phyloP scores from a whole-genome alignment of 768 basidiomycete genomes.

The Boletus pseudopeckii region DNA sequence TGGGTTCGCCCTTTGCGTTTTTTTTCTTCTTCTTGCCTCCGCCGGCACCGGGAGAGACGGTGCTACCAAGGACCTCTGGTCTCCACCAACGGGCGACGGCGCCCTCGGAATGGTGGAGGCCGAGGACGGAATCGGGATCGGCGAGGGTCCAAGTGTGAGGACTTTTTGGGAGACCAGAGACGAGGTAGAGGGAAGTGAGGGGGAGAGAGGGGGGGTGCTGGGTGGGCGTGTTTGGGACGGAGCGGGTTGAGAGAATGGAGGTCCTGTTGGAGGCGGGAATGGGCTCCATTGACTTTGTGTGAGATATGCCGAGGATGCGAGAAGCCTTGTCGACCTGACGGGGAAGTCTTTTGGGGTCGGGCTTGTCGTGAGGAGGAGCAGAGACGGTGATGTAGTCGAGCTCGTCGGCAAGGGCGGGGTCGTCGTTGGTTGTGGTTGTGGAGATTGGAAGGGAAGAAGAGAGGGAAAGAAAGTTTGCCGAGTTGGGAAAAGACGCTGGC shows the following conservation, averaged over 20 bases:
- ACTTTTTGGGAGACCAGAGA: slow-evolving; percentile 84
- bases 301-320: slow-evolving; percentile 70
- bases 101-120: slow-evolving; percentile 78
- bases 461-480: slow-evolving; percentile 12
- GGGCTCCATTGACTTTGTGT: slow-evolving; percentile 79
- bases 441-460: neutral
- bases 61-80: slow-evolving; percentile 87
- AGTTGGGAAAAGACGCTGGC: neutral
- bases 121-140: slow-evolving; percentile 77
- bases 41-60: slow-evolving; percentile 79
- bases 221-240: slow-evolving; percentile 41
- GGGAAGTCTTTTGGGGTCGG: slow-evolving; percentile 33
- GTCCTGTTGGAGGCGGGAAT: slow-evolving; percentile 74
- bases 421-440: slow-evolving; percentile 12
- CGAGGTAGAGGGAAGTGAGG: slow-evolving; percentile 81
- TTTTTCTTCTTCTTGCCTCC: slow-evolving; percentile 72
- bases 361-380: slow-evolving; percentile 23
- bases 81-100: slow-evolving; percentile 90
- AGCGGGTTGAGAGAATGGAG: slow-evolving; percentile 71
- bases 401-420: slow-evolving; percentile 55
- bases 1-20: slow-evolving; percentile 52
- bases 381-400: slow-evolving; percentile 67
- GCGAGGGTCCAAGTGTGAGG: slow-evolving; percentile 89
- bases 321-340: slow-evolving; percentile 70
- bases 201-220: slow-evolving; percentile 71